Conservation (phyloP, 192 early-diverging fungal genomes). For the Dissophora globulifera region DNA sequence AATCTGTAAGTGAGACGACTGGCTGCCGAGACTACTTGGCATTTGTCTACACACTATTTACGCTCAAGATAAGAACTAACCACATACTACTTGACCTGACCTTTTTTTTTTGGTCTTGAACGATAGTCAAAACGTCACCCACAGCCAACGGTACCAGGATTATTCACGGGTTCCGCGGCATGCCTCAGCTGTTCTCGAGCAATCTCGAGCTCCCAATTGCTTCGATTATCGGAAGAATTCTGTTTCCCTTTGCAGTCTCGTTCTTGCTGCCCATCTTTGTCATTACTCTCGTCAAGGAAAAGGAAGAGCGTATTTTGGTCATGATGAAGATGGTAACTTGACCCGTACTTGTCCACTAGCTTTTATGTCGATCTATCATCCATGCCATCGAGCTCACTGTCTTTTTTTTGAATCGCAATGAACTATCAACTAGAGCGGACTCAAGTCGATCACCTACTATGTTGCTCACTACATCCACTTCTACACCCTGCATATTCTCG, state of each 20-base stretch:
- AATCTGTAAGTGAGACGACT: constrained; percentile 49
- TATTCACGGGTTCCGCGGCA: constrained; percentile 69
- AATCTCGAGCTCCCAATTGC: constrained; percentile 63
- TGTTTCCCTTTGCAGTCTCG: constrained; percentile 78
- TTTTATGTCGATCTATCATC: not conserved
- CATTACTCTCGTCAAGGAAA: constrained; percentile 75
- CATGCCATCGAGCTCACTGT: too few relatives aligned
- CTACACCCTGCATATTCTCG: constrained; percentile 67
- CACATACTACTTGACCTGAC: too few relatives aligned
- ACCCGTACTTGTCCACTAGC: not conserved
- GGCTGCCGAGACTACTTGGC: too few relatives aligned
- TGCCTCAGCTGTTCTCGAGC: constrained; percentile 65
- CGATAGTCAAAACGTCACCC: constrained; percentile 42
- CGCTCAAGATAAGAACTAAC: not conserved
- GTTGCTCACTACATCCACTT: constrained; percentile 72
- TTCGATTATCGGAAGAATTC: constrained; percentile 64
- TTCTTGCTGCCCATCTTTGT: constrained; percentile 81
- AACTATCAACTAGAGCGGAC: constrained; percentile 73
- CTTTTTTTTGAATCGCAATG: too few relatives aligned
- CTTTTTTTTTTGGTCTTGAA: too few relatives aligned
- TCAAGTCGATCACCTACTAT: constrained; percentile 70
- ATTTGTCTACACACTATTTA: not conserved
- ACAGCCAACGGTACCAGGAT: constrained; percentile 56
- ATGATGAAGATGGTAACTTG: constrained; percentile 80
- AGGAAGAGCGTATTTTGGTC: constrained; percentile 72